Evolutionary conservation across 2,329 filamentous ascomycete species (phyloP), one percentile per base, ranked within the genome.

Genomic region (Neofusicoccum kwambonambiense): DNA sequence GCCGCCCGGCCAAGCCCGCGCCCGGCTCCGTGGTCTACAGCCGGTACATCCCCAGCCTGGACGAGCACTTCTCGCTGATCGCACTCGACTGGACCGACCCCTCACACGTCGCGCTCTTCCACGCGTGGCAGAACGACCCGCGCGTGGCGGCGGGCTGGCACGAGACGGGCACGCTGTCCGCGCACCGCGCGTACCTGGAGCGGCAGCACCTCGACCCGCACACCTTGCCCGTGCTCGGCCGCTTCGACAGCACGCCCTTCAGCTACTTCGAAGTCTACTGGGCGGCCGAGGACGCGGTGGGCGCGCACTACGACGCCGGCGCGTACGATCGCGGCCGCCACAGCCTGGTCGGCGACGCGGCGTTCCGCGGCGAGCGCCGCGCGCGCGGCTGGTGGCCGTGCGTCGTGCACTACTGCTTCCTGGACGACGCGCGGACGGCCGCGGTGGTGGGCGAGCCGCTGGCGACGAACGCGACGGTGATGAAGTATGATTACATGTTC

Each of bases 201-300:
- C 84, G 85, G 68, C 82, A 90, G 63, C 87, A 92, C 71, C 83
- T 86, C 50, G 90, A 93, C 74, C 86, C 89, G 34, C 90, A 93
- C 76, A 86, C 89, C 67, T 79, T 92, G 61, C 86, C 88, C 27
- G 80, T 93, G 51, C 80, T 93, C 65, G 91, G 87, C 6, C 84
- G 84, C 31, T 94, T 92, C 74, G 85, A 93, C 64, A 88, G 90
- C 35, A 83, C 82, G 1, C 84, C 81, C 54, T 93, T 93, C 74
- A 88, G 89, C 0, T 93, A 93, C 74, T 93, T 91, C 73, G 91
- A 94, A 75, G 81, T 93, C 1, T 93, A 93, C 75, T 93, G 90
- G 90, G 89, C 87, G 41, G 88, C 87, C 81, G 86, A 88, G 74
- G 86, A 88, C 67, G 83, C 86, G 67, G 82, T 84, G 69, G 86